Percentiles rank a stretch among this genome's conserved stretches.
Evolutionary conservation across 2,329 filamentous ascomycete species (phyloP).

Genomic region (Aspergillus sp.): DNA sequence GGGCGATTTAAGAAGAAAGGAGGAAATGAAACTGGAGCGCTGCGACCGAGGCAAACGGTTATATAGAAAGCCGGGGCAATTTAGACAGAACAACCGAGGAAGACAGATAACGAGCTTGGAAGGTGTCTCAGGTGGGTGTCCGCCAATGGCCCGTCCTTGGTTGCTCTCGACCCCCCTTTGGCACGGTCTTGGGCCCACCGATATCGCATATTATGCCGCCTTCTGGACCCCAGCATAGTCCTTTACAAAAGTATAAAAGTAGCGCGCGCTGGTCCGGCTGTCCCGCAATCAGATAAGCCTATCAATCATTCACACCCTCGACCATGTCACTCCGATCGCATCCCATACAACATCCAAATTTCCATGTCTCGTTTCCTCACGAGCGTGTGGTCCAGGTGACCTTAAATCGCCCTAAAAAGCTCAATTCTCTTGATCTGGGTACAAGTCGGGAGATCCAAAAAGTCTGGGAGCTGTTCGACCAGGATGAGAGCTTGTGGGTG

Average conservation of each 20-base stretch:
- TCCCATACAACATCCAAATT: slow-evolving; percentile 13
- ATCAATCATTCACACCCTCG: neutral
- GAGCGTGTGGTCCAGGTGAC: slow-evolving; percentile 45
- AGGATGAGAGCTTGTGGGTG: slow-evolving; percentile 61
- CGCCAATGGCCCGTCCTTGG: neutral
- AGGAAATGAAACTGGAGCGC: neutral
- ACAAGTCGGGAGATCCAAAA: slow-evolving; percentile 47
- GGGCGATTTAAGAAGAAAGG: neutral
- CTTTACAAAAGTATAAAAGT: neutral
- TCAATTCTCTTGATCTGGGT: slow-evolving; percentile 46
- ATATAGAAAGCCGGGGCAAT: neutral
- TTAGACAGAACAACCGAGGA: neutral
- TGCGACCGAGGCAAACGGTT: neutral
- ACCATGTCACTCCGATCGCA: slow-evolving; percentile 1
- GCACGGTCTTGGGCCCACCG: neutral
- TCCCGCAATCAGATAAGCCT: neutral
- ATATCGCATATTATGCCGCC: neutral
- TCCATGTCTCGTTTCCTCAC: slow-evolving; percentile 42
- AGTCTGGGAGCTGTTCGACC: slow-evolving; percentile 63
- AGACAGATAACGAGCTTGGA: neutral
- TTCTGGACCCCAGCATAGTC: neutral
- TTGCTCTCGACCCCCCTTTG: neutral
- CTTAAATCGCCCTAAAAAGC: slow-evolving; percentile 42
- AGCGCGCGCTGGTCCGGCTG: neutral
- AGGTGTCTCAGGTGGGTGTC: neutral